phyloP scores from a whole-genome alignment of 2,329 filamentous ascomycete species.

The Ustulina deusta region DNA sequence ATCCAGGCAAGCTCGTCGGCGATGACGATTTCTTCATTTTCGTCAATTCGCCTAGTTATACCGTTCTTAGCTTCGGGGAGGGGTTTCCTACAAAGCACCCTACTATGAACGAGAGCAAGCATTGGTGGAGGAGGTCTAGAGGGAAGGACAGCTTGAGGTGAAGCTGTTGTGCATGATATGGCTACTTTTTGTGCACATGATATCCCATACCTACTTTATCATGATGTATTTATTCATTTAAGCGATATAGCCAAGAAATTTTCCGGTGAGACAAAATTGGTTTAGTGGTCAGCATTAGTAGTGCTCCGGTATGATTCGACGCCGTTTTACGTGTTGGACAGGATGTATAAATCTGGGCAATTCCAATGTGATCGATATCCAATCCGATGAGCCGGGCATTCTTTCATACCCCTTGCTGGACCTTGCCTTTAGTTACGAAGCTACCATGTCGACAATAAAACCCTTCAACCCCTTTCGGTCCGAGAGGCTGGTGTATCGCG shows the following conservation, averaged over 20 bases:
- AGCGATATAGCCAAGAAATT: slow-evolving; percentile 6
- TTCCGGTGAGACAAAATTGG: slow-evolving; percentile 38
- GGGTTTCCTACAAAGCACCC: slow-evolving; percentile 39
- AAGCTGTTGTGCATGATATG: not conserved
- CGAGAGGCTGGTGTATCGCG: slow-evolving; percentile 54
- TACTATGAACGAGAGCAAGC: slow-evolving; percentile 18
- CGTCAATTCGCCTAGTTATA: slow-evolving; percentile 46
- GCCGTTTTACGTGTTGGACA: not conserved
- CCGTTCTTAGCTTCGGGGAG: slow-evolving; percentile 46
- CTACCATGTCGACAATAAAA: slow-evolving; percentile 37
- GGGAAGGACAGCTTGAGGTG: slow-evolving; percentile 17
- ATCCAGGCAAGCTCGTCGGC: slow-evolving; percentile 39
- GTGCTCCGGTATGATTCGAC: not conserved
- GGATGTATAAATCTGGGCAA: slow-evolving; percentile 16
- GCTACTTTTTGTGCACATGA: not conserved
- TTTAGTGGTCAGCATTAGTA: slow-evolving; percentile 26
- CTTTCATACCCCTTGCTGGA: not conserved
- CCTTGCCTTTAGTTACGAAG: not conserved
- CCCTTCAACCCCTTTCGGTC: slow-evolving; percentile 53
- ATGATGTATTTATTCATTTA: slow-evolving; percentile 6
- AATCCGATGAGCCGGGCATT: not conserved
- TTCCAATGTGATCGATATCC: not conserved
- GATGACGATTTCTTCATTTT: slow-evolving; percentile 49
- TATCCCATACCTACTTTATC: not conserved
- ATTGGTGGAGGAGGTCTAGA: slow-evolving; percentile 36